A percentile compares a stretch with the other conserved stretches of the same genome.
Conservation (phyloP, 2,329 filamentous ascomycete species). For the Colletotrichum neosansevieriae region DNA sequence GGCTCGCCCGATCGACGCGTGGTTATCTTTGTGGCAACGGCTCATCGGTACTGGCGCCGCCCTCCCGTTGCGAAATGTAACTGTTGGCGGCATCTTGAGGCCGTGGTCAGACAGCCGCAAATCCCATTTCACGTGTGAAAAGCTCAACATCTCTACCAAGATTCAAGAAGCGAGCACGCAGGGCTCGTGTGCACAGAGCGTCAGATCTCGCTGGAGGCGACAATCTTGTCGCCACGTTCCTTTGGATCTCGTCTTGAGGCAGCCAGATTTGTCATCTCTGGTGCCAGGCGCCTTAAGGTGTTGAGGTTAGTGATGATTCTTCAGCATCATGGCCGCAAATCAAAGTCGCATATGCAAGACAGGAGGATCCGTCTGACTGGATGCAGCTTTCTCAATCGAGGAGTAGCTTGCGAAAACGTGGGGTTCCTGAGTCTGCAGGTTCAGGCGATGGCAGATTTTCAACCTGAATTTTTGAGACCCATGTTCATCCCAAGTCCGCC, state of each 20-base stretch:
- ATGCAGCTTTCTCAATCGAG: slow-evolving; percentile 9
- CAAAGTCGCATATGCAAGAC: background rate
- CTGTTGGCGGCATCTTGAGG: slow-evolving; percentile 4
- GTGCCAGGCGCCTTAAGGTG: background rate
- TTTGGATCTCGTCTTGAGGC: slow-evolving; percentile 12
- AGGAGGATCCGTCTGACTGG: background rate
- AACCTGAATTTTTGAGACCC: background rate
- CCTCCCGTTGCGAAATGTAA: background rate
- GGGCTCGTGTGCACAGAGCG: slow-evolving; percentile 6
- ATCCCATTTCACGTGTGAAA: background rate
- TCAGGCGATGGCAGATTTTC: background rate
- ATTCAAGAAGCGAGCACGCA: background rate
- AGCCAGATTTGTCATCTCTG: background rate
- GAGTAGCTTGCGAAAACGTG: slow-evolving; percentile 17
- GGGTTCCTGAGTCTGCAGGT: background rate
- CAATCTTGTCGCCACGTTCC: slow-evolving; percentile 12
- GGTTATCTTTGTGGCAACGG: slow-evolving; percentile 2
- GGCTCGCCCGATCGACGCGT: slow-evolving; percentile 21
- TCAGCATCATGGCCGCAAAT: background rate
- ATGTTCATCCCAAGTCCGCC: slow-evolving; percentile 4
- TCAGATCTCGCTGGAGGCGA: background rate
- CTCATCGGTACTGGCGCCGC: slow-evolving; percentile 11
- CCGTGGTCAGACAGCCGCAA: background rate
- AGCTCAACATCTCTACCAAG: background rate
- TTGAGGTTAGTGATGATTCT: background rate